These are phyloP conservation scores for Pseudogymnoascus sp. DNA, from an alignment of 2,329 filamentous ascomycete species.

Conservation along the genomic window DNA sequence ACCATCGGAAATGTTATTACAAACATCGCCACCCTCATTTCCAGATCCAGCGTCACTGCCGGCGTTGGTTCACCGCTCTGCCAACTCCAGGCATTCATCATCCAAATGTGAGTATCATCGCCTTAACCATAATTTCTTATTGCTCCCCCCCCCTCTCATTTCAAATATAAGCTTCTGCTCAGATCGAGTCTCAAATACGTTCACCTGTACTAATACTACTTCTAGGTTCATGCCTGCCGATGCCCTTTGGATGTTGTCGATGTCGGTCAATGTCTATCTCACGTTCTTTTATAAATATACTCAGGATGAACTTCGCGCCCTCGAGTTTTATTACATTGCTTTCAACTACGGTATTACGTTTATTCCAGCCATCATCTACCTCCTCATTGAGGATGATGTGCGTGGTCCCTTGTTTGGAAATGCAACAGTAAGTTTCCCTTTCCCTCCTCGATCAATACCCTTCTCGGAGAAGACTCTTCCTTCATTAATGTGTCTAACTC, in stretches of 20 bases:
- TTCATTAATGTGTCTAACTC: constrained; percentile 29
- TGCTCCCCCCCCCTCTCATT: neutral
- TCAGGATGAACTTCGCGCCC: constrained; percentile 51
- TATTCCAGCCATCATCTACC: constrained; percentile 57
- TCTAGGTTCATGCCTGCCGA: constrained; percentile 70
- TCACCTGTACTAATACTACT: neutral
- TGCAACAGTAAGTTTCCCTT: constrained; percentile 16
- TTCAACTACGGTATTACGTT: constrained; percentile 68
- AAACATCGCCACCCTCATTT: constrained; percentile 70
- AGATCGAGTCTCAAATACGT: neutral
- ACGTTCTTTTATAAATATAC: constrained; percentile 73
- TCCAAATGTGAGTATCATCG: constrained; percentile 61
- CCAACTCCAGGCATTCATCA: constrained; percentile 69
- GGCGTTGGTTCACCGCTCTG: constrained; percentile 41
- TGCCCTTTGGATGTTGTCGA: constrained; percentile 68
- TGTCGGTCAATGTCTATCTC: constrained; percentile 77
- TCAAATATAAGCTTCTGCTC: neutral
- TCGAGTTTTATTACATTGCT: constrained; percentile 65
- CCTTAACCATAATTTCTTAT: neutral
- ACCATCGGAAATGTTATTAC: constrained; percentile 73
- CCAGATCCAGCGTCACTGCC: constrained; percentile 42
- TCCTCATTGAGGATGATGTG: constrained; percentile 50
- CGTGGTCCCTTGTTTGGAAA: constrained; percentile 59
- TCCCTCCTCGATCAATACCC: constrained; percentile 43
- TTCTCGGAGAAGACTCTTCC: constrained; percentile 18